Evolutionary conservation across 768 basidiomycete species (phyloP).

Genomic region (Tricholoma matsutake): DNA sequence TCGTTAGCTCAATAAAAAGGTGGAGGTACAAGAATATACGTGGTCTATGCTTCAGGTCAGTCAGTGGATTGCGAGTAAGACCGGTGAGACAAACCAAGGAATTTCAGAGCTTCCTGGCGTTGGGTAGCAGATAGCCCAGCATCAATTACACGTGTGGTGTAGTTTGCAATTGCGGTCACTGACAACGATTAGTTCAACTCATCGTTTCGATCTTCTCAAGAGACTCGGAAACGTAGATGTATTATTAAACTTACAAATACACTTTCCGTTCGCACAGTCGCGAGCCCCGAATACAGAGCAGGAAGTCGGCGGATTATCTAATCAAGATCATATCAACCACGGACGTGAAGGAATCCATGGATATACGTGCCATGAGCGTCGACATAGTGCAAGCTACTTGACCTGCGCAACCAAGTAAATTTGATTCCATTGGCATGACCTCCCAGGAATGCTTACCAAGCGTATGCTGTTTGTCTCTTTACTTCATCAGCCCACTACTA

Average conservation of each 20-base stretch:
- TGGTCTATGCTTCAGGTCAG: constrained; percentile 22
- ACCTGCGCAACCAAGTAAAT: constrained; percentile 24
- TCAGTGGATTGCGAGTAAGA: background rate
- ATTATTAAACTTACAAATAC: constrained; percentile 34
- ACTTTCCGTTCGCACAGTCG: constrained; percentile 39
- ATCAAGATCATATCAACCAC: background rate
- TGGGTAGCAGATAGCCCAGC: constrained; percentile 39
- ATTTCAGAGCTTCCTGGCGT: constrained; percentile 50
- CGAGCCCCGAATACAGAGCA: constrained; percentile 48
- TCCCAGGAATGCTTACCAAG: constrained; percentile 27
- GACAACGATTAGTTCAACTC: background rate
- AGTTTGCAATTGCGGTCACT: constrained; percentile 59
- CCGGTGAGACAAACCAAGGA: constrained; percentile 37
- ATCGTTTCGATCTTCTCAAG: constrained; percentile 7
- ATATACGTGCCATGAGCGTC: constrained; percentile 42
- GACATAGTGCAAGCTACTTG: constrained; percentile 44
- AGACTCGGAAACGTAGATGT: constrained; percentile 16
- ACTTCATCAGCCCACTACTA: constrained; percentile 51
- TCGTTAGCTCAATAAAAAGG: background rate
- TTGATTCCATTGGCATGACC: background rate
- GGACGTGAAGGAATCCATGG: background rate
- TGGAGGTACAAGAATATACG: constrained; percentile 16
- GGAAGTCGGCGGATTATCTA: constrained; percentile 41
- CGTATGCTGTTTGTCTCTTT: constrained; percentile 34
- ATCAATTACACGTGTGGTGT: constrained; percentile 47